Conservation (phyloP, 352 stramenopile species). For the Phytophthora sansomeana region DNA sequence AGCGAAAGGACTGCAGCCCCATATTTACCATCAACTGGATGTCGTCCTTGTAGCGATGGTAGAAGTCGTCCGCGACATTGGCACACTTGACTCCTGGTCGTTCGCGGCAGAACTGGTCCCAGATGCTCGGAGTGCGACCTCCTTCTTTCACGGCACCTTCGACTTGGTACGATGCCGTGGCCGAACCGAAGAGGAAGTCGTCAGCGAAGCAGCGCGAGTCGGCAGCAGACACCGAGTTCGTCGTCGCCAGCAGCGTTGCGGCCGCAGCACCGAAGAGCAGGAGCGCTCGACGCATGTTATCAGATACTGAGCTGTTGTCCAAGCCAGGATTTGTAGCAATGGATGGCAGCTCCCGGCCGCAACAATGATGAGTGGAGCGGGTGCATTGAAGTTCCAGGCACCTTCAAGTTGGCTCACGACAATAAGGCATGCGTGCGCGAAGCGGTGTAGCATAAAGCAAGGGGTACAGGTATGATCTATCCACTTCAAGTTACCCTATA, state of each 20-base stretch:
- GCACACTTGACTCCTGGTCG: slow-evolving; percentile 73
- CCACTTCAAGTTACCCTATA: not conserved
- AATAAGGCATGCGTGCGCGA: not conserved
- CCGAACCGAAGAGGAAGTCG: slow-evolving; percentile 89
- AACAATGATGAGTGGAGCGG: not conserved
- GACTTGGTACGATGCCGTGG: slow-evolving; percentile 94
- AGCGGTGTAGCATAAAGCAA: not conserved
- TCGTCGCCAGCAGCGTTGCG: no score
- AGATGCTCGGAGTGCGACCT: no score
- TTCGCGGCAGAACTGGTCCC: slow-evolving; percentile 92
- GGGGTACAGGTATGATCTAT: not conserved
- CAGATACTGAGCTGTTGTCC: not conserved
- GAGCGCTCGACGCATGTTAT: no score
- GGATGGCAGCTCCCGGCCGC: not conserved
- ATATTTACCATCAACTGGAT: no score
- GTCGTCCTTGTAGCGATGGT: slow-evolving; percentile 90
- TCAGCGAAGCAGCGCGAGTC: slow-evolving; percentile 55
- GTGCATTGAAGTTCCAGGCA: not conserved
- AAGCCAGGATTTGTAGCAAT: not conserved
- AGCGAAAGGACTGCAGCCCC: no score
- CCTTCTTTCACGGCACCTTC: no score
- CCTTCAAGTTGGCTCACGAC: not conserved
- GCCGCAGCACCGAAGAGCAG: no score
- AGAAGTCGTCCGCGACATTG: slow-evolving; percentile 94
- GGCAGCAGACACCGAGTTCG: no score